Evolutionary conservation across 2,329 filamentous ascomycete species (phyloP).

Genomic region (Penicillium sp.): DNA sequence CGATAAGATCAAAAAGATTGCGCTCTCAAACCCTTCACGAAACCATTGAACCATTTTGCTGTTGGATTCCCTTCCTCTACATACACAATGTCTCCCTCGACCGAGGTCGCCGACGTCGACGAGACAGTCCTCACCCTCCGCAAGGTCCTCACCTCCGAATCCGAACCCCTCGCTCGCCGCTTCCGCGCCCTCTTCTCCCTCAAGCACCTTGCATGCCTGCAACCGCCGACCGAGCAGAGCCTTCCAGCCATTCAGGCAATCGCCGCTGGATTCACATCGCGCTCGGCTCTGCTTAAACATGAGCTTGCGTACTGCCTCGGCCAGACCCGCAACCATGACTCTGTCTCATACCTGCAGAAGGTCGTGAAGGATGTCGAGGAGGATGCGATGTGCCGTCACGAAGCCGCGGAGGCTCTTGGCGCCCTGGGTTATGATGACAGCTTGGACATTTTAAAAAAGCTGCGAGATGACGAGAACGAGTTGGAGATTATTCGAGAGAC

Average conservation of each 20-base stretch:
- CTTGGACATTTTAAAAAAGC: conserved; percentile 65
- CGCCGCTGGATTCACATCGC: conserved; percentile 76
- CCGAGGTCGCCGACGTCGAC: conserved; percentile 26
- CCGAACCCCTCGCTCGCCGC: conserved; percentile 74
- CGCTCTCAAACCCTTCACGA: background rate
- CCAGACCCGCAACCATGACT: conserved; percentile 73
- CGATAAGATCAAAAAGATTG: conserved; percentile 37
- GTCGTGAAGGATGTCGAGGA: conserved; percentile 76
- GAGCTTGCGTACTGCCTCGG: conserved; percentile 96
- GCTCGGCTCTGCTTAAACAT: conserved; percentile 88
- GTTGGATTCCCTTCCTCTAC: background rate
- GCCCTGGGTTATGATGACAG: conserved; percentile 73
- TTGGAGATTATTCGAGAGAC: conserved; percentile 83
- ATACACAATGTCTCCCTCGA: conserved; percentile 30
- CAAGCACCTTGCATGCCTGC: conserved; percentile 78
- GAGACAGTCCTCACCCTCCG: conserved; percentile 49
- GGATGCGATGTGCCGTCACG: conserved; percentile 92
- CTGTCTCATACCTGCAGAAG: conserved; percentile 65
- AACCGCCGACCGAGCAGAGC: conserved; percentile 53
- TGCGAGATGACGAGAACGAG: conserved; percentile 72
- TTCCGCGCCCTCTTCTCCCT: conserved; percentile 97
- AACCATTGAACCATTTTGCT: conserved; percentile 1
- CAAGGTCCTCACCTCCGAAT: conserved; percentile 73
- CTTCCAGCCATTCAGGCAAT: conserved; percentile 72
- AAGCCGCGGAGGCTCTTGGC: conserved; percentile 90